Conservation (phyloP, 768 basidiomycete species). For the Termitomyces eurrhizus region DNA sequence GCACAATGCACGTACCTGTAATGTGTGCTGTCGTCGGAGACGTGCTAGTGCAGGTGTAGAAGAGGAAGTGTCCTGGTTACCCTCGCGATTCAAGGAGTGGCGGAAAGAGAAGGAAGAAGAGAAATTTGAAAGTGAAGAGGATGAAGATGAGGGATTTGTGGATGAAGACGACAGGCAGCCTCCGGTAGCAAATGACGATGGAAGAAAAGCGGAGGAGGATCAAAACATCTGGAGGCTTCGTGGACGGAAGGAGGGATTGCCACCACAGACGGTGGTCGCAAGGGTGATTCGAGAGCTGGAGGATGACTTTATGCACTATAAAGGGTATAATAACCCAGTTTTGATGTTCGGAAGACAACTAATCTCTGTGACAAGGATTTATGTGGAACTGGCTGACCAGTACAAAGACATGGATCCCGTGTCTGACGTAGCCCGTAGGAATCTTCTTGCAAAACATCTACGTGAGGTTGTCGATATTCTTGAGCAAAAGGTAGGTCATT, state of each 20-base stretch:
- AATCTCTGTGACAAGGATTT: slow-evolving; percentile 56
- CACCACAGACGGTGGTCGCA: slow-evolving; percentile 84
- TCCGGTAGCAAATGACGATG: slow-evolving; percentile 16
- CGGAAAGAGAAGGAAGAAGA: not conserved
- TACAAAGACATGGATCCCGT: slow-evolving; percentile 88
- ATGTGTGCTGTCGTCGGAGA: slow-evolving; percentile 55
- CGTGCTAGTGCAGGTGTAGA: slow-evolving; percentile 7
- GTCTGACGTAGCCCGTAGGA: slow-evolving; percentile 75
- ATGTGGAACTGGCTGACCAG: slow-evolving; percentile 86
- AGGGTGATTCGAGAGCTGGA: slow-evolving; percentile 86
- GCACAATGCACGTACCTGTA: slow-evolving; percentile 71
- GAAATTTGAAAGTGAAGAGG: slow-evolving; percentile 15
- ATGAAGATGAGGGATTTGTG: slow-evolving; percentile 47
- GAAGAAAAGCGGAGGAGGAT: slow-evolving; percentile 28
- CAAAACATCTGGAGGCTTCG: slow-evolving; percentile 25
- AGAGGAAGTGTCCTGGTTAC: slow-evolving; percentile 17
- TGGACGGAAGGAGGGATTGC: slow-evolving; percentile 43
- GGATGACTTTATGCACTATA: slow-evolving; percentile 93
- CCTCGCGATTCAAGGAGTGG: slow-evolving; percentile 17
- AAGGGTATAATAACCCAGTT: slow-evolving; percentile 57
- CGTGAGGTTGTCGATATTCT: slow-evolving; percentile 89
- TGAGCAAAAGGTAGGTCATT: slow-evolving; percentile 72
- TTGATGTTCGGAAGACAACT: slow-evolving; percentile 1
- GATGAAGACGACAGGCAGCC: slow-evolving; percentile 26
- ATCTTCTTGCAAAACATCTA: slow-evolving; percentile 84